phyloP scores from a whole-genome alignment of 129 eudicot species.

The Apium graveolens region DNA sequence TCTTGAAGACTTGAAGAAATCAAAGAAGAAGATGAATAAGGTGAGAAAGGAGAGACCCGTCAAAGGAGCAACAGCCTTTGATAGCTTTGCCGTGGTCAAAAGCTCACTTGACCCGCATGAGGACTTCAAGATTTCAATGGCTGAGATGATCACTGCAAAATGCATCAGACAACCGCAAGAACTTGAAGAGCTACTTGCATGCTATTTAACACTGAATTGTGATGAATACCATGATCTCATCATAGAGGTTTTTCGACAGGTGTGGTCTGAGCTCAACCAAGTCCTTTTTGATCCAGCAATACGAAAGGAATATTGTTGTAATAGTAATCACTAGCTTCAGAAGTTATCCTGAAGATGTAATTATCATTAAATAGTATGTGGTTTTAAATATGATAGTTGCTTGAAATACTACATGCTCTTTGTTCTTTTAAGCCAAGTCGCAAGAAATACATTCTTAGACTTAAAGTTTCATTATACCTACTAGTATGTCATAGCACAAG shows the following conservation, averaged over 20 bases:
- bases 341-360: constrained; percentile 15
- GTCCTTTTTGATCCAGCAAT: constrained; percentile 18
- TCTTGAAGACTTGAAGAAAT: constrained; percentile 53
- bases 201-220: constrained; percentile 55
- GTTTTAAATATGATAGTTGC: background rate
- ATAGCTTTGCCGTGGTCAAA: constrained; percentile 63
- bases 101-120: constrained; percentile 50
- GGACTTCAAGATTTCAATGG: constrained; percentile 75
- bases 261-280: constrained; percentile 51
- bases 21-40: constrained; percentile 32
- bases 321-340: constrained; percentile 3
- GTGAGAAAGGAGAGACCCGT: constrained; percentile 19
- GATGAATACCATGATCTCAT: constrained; percentile 70
- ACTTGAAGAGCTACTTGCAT: constrained; percentile 72
- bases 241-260: constrained; percentile 61
- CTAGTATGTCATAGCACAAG: background rate
- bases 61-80: constrained; percentile 25
- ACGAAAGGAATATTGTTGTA: constrained; percentile 16
- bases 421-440: background rate
- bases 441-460: background rate
- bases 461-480: background rate
- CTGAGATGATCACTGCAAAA: constrained; percentile 64
- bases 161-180: constrained; percentile 43
- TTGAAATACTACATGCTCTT: background rate
- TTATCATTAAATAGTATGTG: background rate